These are phyloP conservation scores for Ambrosiella xylebori DNA, from an alignment of 2,329 filamentous ascomycete genomes.

Conservation along the genomic window DNA sequence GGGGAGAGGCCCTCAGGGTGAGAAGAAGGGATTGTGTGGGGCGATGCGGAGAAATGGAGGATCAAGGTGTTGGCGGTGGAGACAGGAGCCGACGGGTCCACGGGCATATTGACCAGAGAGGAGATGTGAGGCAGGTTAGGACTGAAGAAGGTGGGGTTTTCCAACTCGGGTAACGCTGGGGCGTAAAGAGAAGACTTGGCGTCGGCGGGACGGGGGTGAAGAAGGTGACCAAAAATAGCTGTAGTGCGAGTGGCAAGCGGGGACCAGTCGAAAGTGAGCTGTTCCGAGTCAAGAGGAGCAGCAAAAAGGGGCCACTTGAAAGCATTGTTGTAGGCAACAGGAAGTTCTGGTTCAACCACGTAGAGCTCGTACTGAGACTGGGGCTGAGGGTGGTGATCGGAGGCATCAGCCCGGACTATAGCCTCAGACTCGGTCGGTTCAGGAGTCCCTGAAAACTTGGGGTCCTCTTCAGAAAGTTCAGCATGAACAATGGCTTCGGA, in stretches of 20 bases:
- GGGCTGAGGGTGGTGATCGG: too few relatives aligned
- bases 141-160: slow-evolving; percentile 21
- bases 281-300: not conserved
- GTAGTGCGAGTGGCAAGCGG: slow-evolving; percentile 17
- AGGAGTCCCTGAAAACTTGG: too few relatives aligned
- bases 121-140: slow-evolving; percentile 31
- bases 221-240: slow-evolving; percentile 35
- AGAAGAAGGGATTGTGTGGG: slow-evolving; percentile 12
- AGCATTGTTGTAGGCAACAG: not conserved
- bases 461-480: not conserved
- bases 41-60: slow-evolving; percentile 8
- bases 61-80: slow-evolving; percentile 2
- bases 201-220: slow-evolving; percentile 21
- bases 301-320: slow-evolving; percentile 10
- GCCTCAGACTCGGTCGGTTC: not conserved
- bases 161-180: not conserved
- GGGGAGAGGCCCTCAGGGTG: slow-evolving; percentile 8
- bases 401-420: not conserved
- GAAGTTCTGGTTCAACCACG: not conserved
- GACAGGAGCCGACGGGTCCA: slow-evolving; percentile 18
- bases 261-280: slow-evolving; percentile 7
- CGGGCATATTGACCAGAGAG: slow-evolving; percentile 23
- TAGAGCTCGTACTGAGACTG: too few relatives aligned
- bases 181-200: not conserved
- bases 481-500: not conserved